These are phyloP conservation scores for Mortierella sp. DNA, from an alignment of 371 early-diverging fungal genomes.

Conservation along the genomic window DNA sequence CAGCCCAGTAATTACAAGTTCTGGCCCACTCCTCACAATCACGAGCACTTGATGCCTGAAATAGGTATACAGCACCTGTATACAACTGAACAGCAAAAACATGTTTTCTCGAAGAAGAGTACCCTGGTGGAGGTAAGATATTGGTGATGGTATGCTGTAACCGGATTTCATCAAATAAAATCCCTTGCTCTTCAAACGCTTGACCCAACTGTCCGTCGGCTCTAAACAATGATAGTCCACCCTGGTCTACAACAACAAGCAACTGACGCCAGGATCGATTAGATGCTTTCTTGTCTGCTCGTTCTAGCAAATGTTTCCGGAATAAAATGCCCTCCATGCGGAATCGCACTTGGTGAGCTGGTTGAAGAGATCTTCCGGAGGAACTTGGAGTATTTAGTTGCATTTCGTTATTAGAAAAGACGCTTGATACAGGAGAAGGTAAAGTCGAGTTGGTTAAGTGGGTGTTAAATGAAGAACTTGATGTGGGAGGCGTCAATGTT, in stretches of 20 bases:
- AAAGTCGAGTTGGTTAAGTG: background rate
- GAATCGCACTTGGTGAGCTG: slow-evolving; percentile 59
- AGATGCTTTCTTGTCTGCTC: slow-evolving; percentile 81
- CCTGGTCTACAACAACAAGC: slow-evolving; percentile 77
- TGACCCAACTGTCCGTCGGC: slow-evolving; percentile 60
- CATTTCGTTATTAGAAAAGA: slow-evolving; percentile 14
- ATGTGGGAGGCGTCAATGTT: background rate
- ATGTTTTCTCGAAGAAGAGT: slow-evolving; percentile 78
- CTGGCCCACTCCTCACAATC: slow-evolving; percentile 84
- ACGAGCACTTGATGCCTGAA: slow-evolving; percentile 78
- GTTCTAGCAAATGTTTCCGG: slow-evolving; percentile 87
- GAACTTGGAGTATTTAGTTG: background rate
- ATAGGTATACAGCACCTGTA: slow-evolving; percentile 84
- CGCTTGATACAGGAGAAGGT: slow-evolving; percentile 21
- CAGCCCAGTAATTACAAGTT: slow-evolving; percentile 94
- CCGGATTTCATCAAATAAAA: slow-evolving; percentile 65
- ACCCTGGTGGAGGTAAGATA: slow-evolving; percentile 87
- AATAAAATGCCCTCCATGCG: slow-evolving; percentile 83
- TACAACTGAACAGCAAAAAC: slow-evolving; percentile 87
- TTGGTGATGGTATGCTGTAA: slow-evolving; percentile 84
- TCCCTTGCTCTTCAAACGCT: slow-evolving; percentile 13
- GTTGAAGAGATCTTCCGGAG: background rate
- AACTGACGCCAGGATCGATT: slow-evolving; percentile 89
- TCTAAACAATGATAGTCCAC: slow-evolving; percentile 83
- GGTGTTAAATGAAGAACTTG: background rate